Evolutionary conservation across 148 eudicot species (phyloP).

Genomic region (Cornus florida): DNA sequence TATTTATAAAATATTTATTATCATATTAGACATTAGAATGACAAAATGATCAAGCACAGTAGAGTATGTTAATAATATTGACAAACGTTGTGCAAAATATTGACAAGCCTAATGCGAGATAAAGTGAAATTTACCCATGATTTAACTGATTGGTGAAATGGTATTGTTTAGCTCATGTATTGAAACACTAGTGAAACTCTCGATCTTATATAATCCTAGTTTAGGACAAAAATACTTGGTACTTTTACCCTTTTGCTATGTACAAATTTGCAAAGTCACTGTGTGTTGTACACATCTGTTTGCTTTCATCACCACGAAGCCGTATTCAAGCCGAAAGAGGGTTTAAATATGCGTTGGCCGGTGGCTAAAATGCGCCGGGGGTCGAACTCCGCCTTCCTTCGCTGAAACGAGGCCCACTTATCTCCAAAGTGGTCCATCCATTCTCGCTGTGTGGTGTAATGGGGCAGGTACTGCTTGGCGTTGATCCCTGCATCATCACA

Average conservation of each 20-base stretch:
- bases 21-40: no score
- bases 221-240: no score
- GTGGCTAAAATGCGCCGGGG: conserved; percentile 70
- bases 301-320: conserved; percentile 19
- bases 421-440: conserved; percentile 80
- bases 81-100: no score
- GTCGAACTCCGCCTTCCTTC: conserved; percentile 63
- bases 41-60: no score
- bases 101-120: no score
- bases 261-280: background rate
- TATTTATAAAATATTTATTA: no score
- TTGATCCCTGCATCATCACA: conserved; percentile 53
- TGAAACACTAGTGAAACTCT: no score
- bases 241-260: background rate
- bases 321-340: conserved; percentile 17
- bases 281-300: background rate
- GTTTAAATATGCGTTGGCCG: conserved; percentile 74
- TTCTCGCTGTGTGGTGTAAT: conserved; percentile 56
- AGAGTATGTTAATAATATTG: no score
- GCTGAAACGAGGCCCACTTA: conserved; percentile 55
- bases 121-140: no score
- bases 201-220: no score
- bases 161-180: no score
- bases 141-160: no score
- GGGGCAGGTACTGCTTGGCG: conserved; percentile 79